phyloP scores from a whole-genome alignment of 441 rosid genomes.

The Eruca vesicaria region DNA sequence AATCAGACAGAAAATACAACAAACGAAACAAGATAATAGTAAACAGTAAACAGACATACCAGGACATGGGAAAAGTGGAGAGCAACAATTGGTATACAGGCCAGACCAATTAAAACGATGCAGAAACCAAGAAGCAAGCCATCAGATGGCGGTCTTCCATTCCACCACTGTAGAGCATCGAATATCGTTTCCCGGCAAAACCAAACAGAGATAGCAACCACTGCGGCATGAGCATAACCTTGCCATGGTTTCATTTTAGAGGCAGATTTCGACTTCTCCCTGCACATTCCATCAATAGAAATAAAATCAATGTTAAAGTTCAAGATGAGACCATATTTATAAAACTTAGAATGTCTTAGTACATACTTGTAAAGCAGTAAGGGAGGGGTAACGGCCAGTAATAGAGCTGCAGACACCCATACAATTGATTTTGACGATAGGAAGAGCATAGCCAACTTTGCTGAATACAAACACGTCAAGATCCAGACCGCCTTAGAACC shows the following conservation, averaged over 20 bases:
- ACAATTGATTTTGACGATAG: slow-evolving; percentile 81
- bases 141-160: slow-evolving; percentile 90
- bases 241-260: slow-evolving; percentile 97
- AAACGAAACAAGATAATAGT: not conserved
- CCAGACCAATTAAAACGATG: slow-evolving; percentile 78
- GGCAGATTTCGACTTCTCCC: slow-evolving; percentile 77
- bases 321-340: not conserved
- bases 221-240: slow-evolving; percentile 84
- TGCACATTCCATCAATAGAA: slow-evolving; percentile 39
- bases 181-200: slow-evolving; percentile 95
- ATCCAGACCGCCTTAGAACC: slow-evolving; percentile 88
- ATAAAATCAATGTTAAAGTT: not conserved
- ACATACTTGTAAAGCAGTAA: slow-evolving; percentile 88
- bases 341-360: slow-evolving; percentile 11
- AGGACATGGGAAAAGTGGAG: slow-evolving; percentile 89
- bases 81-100: slow-evolving; percentile 89
- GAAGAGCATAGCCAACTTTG: slow-evolving; percentile 90
- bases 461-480: slow-evolving; percentile 81
- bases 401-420: slow-evolving; percentile 84
- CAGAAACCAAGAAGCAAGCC: slow-evolving; percentile 94
- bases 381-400: slow-evolving; percentile 93
- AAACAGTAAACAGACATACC: slow-evolving; percentile 49
- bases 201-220: slow-evolving; percentile 91
- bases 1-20: not conserved
- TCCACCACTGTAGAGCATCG: slow-evolving; percentile 98